Evolutionary conservation across 305 asterid genomes (phyloP).

Genomic region (Plantago coronopus): DNA sequence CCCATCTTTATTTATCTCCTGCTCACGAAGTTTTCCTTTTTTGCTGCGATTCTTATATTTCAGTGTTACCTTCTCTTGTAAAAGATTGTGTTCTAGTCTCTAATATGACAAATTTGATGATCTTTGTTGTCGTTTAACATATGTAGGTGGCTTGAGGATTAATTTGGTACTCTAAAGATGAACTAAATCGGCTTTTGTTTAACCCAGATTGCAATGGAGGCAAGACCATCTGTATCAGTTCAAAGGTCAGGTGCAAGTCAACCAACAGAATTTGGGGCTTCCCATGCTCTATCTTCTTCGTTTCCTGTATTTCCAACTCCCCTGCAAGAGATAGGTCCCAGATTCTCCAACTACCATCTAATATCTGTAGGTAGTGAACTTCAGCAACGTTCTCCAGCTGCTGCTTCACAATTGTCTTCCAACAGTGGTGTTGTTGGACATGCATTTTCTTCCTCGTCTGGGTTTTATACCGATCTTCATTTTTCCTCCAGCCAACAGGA

Average conservation of each 20-base stretch:
- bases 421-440: constrained; percentile 60
- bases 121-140: background rate
- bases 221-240: constrained; percentile 53
- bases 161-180: constrained; percentile 22
- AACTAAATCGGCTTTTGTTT: constrained; percentile 18
- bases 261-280: constrained; percentile 49
- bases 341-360: constrained; percentile 35
- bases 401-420: constrained; percentile 44
- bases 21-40: background rate
- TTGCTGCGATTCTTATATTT: background rate
- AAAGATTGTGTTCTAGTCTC: background rate
- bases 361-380: constrained; percentile 36
- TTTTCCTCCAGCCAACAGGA: constrained; percentile 50
- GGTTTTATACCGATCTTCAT: constrained; percentile 59
- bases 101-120: background rate
- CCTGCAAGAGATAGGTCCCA: constrained; percentile 48
- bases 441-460: constrained; percentile 64
- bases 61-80: too few species aligned
- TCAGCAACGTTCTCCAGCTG: constrained; percentile 40
- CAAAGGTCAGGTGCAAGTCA: constrained; percentile 57
- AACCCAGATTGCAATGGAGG: constrained; percentile 34
- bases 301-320: constrained; percentile 52
- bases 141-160: constrained; percentile 16
- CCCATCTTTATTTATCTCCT: too few species aligned
- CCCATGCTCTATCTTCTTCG: constrained; percentile 52